These are phyloP conservation scores for Colletotrichum phormii DNA, from an alignment of 2,329 filamentous ascomycete species.

Conservation along the genomic window DNA sequence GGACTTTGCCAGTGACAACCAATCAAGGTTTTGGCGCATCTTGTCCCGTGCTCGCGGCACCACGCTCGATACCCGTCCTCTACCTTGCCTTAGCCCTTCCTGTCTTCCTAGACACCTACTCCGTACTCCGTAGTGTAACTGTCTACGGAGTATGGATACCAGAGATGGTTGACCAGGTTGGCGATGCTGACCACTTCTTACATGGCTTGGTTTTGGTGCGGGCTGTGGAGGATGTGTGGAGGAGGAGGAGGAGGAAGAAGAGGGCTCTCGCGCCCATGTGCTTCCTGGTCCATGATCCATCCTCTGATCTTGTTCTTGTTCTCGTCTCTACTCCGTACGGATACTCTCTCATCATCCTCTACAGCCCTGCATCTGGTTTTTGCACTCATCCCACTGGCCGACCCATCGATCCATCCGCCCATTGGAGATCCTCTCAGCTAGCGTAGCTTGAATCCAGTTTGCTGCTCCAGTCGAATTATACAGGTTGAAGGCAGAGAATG, in stretches of 20 bases:
- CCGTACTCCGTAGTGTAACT: no score
- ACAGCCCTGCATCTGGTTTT: constrained; percentile 16
- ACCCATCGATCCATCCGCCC: constrained; percentile 4
- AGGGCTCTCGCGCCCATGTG: background rate
- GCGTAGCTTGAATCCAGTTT: constrained; percentile 1
- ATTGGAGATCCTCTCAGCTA: constrained; percentile 3
- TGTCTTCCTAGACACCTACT: no score
- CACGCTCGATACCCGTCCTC: constrained; percentile 9
- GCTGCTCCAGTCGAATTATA: background rate
- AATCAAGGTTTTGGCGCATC: constrained; percentile 37
- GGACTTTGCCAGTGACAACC: constrained; percentile 37
- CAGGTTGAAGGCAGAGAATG: background rate
- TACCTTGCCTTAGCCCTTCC: background rate
- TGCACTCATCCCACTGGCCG: constrained; percentile 1
- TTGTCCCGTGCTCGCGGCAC: constrained; percentile 24
- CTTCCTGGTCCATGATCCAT: background rate
- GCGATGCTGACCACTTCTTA: constrained; percentile 7
- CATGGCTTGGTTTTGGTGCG: background rate
- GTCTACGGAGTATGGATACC: no score
- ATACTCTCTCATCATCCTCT: no score
- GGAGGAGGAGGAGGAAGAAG: background rate
- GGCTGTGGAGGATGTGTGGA: background rate
- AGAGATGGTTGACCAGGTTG: background rate
- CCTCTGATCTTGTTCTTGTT: background rate
- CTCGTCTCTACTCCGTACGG: background rate